Base-by-base conservation (phyloP, 495 filamentous ascomycete species). In the Trichoderma asperelloides region DNA sequence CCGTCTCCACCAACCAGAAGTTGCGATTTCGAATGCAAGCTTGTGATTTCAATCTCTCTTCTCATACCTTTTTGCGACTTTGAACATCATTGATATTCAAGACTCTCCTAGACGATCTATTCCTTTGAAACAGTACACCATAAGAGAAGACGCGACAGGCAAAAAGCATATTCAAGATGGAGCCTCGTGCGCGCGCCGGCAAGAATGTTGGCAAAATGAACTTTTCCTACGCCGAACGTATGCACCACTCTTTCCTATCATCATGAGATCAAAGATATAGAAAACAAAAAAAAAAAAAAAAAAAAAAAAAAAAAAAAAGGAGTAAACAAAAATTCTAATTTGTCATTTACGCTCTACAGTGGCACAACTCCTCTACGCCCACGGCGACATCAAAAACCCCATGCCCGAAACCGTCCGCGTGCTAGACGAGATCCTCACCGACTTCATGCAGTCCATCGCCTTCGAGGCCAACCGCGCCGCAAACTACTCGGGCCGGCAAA, bases 391-490 rank as follows among this genome's bases (percentile, higher is more conserved):
- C 66, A 75, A 73, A 18, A 71, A 81, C 23, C 90, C 94, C 0
- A 87, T 98, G 25, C 87, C 88, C 11, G 87, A 91, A 71, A 97
- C 93, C 18, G 85, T 96, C 49, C 86, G 87, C 64, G 87, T 94
- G 63, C 88, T 98, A 18, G 95, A 98, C 75, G 94, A 97, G 76
- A 92, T 98, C 66, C 84, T 95, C 65, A 96, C 92, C 57, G 95
- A 97, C 76, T 94, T 91, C 78, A 85, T 93, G 67, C 87, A 95
- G 67, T 91, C 93, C 75, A 84, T 95, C 67, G 93, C 90, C 81
- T 95, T 97, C 81, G 89, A 90, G 65, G 94, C 95, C 6, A 88
- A 90, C 30, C 85, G 89, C 27, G 87, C 87, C 70, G 95, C 95
- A 0, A 86, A 88, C 71, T 87, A 95, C 75, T 86, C 89, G 2